phyloP scores from a whole-genome alignment of 257 asterid genomes.

The Forsythia suspensa region DNA sequence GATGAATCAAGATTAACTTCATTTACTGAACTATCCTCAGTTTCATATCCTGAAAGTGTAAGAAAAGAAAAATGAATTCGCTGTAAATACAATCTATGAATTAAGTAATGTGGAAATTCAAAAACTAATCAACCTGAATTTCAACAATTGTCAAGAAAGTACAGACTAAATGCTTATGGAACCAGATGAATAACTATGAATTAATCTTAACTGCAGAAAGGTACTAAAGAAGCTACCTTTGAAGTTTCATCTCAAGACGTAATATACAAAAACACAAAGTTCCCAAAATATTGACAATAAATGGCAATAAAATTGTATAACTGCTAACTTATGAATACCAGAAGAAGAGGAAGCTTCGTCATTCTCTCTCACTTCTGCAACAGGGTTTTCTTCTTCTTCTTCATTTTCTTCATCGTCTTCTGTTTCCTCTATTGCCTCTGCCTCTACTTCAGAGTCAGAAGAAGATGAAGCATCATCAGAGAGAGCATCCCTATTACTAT shows the following conservation, averaged over 20 bases:
- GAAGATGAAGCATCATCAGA: slow-evolving; percentile 76
- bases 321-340: slow-evolving; percentile 31
- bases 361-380: slow-evolving; percentile 36
- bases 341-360: slow-evolving; percentile 47
- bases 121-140: neutral
- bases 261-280: slow-evolving; percentile 3
- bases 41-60: slow-evolving; percentile 74
- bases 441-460: slow-evolving; percentile 64
- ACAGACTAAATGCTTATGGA: neutral
- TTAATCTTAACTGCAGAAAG: neutral
- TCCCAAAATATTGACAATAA: neutral
- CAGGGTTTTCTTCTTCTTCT: slow-evolving; percentile 12
- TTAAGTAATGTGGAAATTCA: neutral
- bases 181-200: neutral
- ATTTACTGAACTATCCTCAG: slow-evolving; percentile 81
- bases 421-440: slow-evolving; percentile 47
- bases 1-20: slow-evolving; percentile 84
- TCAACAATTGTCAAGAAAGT: neutral
- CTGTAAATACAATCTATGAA: slow-evolving; percentile 10
- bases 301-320: neutral
- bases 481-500: slow-evolving; percentile 69
- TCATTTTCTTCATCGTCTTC: slow-evolving; percentile 48
- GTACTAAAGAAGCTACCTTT: neutral
- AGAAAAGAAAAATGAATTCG: slow-evolving; percentile 8
- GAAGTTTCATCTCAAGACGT: slow-evolving; percentile 3